A percentile compares a stretch with the other conserved stretches of the same genome.
Evolutionary conservation across 495 filamentous ascomycete species (phyloP).

Genomic region (Oidiodendron maius): DNA sequence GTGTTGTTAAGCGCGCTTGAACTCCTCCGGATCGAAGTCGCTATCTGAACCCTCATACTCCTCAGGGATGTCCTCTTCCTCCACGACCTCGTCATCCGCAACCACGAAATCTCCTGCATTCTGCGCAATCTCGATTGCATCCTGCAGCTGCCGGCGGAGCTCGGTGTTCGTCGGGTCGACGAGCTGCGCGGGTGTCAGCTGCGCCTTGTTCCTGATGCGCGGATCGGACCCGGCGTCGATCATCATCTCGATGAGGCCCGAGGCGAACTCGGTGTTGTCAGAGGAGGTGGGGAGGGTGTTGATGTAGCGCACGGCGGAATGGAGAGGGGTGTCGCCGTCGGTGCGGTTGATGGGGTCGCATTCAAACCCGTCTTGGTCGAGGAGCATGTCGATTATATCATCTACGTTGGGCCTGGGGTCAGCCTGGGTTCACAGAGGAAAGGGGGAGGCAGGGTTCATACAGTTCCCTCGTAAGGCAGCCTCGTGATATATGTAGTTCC

Average conservation of each 20-base stretch:
- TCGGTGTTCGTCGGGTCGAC: conserved; percentile 66
- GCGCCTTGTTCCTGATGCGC: conserved; percentile 64
- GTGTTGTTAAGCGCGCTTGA: too few relatives aligned
- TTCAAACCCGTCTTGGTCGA: conserved; percentile 92
- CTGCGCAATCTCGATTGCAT: conserved; percentile 64
- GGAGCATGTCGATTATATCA: conserved; percentile 84
- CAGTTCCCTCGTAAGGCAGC: conserved; percentile 82
- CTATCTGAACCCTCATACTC: conserved; percentile 24
- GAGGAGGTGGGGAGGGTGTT: conserved; percentile 43
- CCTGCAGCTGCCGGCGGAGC: conserved; percentile 62
- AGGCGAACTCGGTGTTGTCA: conserved; percentile 57
- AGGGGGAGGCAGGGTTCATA: conserved; percentile 38
- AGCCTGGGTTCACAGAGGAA: not conserved
- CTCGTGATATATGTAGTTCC: conserved; percentile 83
- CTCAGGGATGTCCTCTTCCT: conserved; percentile 21
- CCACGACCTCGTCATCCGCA: conserved; percentile 36
- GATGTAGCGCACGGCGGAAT: conserved; percentile 79
- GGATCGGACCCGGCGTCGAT: conserved; percentile 87
- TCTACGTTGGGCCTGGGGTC: conserved; percentile 43
- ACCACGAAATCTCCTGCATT: conserved; percentile 45
- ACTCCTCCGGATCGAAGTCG: conserved; percentile 23
- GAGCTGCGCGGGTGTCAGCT: conserved; percentile 61
- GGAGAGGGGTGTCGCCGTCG: conserved; percentile 87
- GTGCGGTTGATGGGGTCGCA: conserved; percentile 78
- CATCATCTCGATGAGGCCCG: conserved; percentile 77